phyloP scores from a whole-genome alignment of 1,139 yeast genomes.

The Arxiozyma bovina region DNA sequence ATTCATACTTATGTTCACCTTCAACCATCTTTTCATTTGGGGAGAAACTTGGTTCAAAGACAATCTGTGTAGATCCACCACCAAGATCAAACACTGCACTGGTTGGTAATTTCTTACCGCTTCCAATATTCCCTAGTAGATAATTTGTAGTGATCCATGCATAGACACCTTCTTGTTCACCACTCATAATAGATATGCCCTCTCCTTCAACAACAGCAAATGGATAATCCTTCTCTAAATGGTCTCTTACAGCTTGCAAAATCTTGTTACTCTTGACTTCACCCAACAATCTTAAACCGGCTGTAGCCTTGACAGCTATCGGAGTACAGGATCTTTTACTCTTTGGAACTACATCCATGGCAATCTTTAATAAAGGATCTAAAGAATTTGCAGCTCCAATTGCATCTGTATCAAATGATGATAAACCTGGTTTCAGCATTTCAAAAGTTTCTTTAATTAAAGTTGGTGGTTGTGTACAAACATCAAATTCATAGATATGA shows the following conservation, averaged over 20 bases:
- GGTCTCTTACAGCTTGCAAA: conserved; percentile 63
- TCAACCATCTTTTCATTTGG: conserved; percentile 56
- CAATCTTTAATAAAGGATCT: conserved; percentile 68
- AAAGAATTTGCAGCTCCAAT: conserved; percentile 80
- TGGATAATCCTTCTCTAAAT: conserved; percentile 71
- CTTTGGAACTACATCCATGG: conserved; percentile 68
- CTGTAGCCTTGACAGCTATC: conserved; percentile 94
- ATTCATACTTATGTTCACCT: conserved; percentile 81
- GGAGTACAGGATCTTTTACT: conserved; percentile 75
- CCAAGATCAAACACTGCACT: conserved; percentile 97
- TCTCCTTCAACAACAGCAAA: conserved; percentile 81
- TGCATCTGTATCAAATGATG: conserved; percentile 73
- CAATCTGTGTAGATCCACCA: conserved; percentile 98
- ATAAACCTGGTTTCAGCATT: conserved; percentile 88
- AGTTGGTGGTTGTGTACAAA: conserved; percentile 73
- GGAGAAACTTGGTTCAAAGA: conserved; percentile 76
- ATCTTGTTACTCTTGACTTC: conserved; percentile 61
- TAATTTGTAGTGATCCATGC: conserved; percentile 98
- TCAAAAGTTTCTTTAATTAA: conserved; percentile 72
- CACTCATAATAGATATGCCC: conserved; percentile 89
- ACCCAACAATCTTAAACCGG: conserved; percentile 87
- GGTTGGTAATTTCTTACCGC: conserved; percentile 60
- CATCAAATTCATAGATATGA: conserved; percentile 84
- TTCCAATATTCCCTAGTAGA: conserved; percentile 84
- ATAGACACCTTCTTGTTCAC: conserved; percentile 95